A percentile compares a stretch with the other conserved stretches of the same genome.
These are phyloP conservation scores for Psidium friedrichsthalianum DNA, from an alignment of 345 rosid species.

Conservation along the genomic window DNA sequence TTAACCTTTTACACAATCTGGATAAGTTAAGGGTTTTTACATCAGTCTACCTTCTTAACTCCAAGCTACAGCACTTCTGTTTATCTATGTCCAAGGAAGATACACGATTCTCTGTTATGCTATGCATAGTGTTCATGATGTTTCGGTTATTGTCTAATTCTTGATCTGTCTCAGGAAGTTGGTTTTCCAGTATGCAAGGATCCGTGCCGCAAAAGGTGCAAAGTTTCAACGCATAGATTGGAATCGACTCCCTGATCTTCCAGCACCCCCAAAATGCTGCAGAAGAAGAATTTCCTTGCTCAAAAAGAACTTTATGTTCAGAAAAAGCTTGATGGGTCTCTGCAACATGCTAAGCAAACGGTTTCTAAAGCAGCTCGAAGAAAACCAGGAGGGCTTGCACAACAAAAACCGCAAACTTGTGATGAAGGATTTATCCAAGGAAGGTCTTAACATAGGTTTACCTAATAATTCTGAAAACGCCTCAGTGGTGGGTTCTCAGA, in stretches of 20 bases:
- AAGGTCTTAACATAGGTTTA: conserved; percentile 12
- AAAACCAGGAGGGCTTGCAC: conserved; percentile 9
- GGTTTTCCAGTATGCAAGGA: conserved; percentile 50
- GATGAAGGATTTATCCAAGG: conserved; percentile 13
- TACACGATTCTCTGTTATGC: background rate
- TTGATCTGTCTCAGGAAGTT: conserved; percentile 42
- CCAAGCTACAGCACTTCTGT: background rate
- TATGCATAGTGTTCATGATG: background rate
- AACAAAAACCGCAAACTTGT: conserved; percentile 12
- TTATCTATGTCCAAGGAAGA: background rate
- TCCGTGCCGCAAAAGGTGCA: conserved; percentile 60
- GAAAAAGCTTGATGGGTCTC: conserved; percentile 59
- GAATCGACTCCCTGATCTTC: conserved; percentile 52
- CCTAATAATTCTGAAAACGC: conserved; percentile 11
- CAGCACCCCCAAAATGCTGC: conserved; percentile 48
- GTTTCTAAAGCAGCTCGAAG: conserved; percentile 46
- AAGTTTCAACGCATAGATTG: conserved; percentile 62
- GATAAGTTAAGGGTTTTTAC: background rate
- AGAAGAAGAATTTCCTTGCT: conserved; percentile 49
- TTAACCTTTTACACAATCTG: background rate
- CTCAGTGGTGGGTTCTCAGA: conserved; percentile 9
- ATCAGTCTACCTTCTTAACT: background rate
- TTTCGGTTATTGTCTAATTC: background rate
- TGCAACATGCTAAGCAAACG: conserved; percentile 65
- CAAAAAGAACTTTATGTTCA: conserved; percentile 35